phyloP scores from a whole-genome alignment of 2,329 filamentous ascomycete genomes.

The Nemania sp. region DNA sequence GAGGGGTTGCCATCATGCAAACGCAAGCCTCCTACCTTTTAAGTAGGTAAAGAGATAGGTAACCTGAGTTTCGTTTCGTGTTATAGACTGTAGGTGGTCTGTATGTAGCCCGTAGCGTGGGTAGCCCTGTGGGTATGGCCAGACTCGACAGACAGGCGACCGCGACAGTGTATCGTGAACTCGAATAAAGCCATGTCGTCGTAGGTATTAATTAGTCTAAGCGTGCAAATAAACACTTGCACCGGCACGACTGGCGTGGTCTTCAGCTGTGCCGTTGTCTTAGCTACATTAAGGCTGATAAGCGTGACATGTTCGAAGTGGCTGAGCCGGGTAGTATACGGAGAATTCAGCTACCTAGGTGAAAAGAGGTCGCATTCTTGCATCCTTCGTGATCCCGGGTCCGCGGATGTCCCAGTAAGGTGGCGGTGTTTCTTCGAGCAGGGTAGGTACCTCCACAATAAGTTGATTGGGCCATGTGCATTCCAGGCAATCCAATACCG shows the following conservation, averaged over 20 bases:
- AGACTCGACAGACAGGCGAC: neutral
- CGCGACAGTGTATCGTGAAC: neutral
- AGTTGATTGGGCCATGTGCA: too few species aligned
- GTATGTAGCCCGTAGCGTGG: too few species aligned
- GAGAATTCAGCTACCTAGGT: too few species aligned
- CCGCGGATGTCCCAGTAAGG: neutral
- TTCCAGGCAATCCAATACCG: neutral
- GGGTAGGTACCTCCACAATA: neutral
- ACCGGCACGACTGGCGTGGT: too few species aligned
- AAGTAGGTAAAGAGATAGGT: neutral
- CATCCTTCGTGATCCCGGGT: neutral
- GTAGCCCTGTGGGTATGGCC: neutral
- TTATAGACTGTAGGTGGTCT: too few species aligned
- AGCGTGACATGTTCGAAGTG: slow-evolving; percentile 1
- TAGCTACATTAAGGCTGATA: too few species aligned
- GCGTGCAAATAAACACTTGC: too few species aligned
- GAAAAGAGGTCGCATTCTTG: neutral
- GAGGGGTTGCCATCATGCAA: neutral
- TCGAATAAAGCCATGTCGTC: neutral
- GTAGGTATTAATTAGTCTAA: too few species aligned
- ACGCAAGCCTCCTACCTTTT: neutral
- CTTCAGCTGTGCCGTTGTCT: too few species aligned
- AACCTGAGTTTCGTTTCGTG: neutral
- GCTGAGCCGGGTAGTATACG: slow-evolving; percentile 11
- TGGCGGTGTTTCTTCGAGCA: neutral